Evolutionary conservation across 129 eudicot species (phyloP), one percentile per base, ranked within the genome.

Genomic region (Artemisia tridentata): DNA sequence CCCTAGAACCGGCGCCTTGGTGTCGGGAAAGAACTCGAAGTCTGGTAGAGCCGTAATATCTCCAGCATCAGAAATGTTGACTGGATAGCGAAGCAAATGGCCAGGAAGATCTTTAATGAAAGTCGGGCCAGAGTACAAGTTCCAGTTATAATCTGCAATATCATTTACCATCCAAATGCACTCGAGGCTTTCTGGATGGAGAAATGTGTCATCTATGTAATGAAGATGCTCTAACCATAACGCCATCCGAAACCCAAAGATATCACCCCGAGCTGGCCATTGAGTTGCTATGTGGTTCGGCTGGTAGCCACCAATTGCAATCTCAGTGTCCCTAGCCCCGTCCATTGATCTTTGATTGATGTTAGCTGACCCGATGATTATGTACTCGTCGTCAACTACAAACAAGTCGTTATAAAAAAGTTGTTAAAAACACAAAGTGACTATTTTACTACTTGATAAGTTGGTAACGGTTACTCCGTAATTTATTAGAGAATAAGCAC

Each of bases 331-430:
- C 57, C 98, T 80, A 0, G 73, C 87, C 23, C 98, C 98, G 20
- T 92, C 91, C 98, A 92, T 92, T 25, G 98, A 92, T 72, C 98
- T 85, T 69, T 92, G 95, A 54, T 92, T 92, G 72, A 92, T 87
- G 85, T 92, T 92, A 9, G 98, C 98, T 0, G 98, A 92, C 63
- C 98, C 98, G n/a, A 92, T 34, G 12, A 92, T 89, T 78, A 92
- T 92, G 78, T 92, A 92, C 55, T 92, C 98, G 57, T 92, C 98
- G 63, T 92, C 98, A 62, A 92, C 98, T 92, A 63, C 60, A 75
- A 64, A 2, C 11, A 65, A 41, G n/a, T 58, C 0, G 15, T n/a
- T 5, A 3, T 4, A 27, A 4, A 41, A 19, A 7, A 2, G 17
- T 19, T 15, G 20, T 14, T 66, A 17, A 10, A 2, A 18, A 17